phyloP scores from a whole-genome alignment of 768 basidiomycete genomes.

The Rhizopogon vesiculosus region DNA sequence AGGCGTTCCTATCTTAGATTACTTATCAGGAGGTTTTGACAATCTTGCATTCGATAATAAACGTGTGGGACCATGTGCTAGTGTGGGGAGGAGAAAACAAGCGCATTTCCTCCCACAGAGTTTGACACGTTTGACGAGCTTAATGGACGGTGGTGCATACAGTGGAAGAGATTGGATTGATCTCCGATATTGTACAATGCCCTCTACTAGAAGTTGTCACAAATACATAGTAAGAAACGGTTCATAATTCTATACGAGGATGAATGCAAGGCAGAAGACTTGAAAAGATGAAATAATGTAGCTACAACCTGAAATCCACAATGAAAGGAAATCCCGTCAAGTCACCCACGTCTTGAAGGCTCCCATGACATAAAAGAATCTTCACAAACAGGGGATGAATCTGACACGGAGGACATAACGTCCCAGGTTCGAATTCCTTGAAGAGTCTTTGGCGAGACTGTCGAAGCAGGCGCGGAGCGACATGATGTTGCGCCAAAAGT shows the following conservation, averaged over 20 bases:
- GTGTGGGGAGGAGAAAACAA: background rate
- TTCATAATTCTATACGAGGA: background rate
- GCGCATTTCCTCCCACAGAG: background rate
- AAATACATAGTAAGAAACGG: background rate
- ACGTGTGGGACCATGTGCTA: background rate
- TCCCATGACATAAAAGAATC: conserved; percentile 65
- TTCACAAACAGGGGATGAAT: conserved; percentile 37
- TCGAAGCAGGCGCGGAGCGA: conserved; percentile 16
- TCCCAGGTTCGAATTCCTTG: conserved; percentile 16
- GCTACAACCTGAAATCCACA: background rate
- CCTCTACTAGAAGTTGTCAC: too few species aligned
- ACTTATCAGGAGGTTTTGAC: background rate
- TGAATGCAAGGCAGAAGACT: background rate
- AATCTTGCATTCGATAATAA: background rate
- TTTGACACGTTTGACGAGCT: background rate
- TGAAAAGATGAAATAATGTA: background rate
- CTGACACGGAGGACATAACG: conserved; percentile 12
- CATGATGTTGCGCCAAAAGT: background rate
- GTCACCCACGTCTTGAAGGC: conserved; percentile 34
- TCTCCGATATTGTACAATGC: background rate
- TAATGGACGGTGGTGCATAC: background rate
- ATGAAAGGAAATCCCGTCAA: background rate
- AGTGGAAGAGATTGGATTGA: background rate
- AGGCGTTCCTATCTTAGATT: background rate
- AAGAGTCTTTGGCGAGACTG: conserved; percentile 12